Base-by-base conservation (phyloP, 306 rosid genomes). In the Fragaria ananassa region DNA sequence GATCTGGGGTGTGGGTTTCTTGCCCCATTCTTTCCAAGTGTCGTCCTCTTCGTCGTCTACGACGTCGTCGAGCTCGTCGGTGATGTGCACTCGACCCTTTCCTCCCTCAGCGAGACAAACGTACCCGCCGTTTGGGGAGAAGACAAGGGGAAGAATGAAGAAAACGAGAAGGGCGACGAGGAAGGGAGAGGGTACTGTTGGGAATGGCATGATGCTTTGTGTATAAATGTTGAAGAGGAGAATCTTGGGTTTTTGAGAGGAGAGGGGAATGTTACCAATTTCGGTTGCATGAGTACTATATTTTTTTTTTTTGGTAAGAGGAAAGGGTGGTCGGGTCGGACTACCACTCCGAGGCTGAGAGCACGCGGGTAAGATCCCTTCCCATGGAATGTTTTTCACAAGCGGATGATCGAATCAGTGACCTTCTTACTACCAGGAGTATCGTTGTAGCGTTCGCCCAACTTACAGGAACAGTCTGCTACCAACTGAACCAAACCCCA, bases 31-130 rank as follows among this genome's bases (percentile, higher is more conserved):
- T 65, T 74, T 89, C 98, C 98, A 92, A 21, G 74, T 74, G 1
- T 95, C 98, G 80, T 95, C 98, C 81, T 95, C 98, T 60, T 92
- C 98, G 3, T 95, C 92, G 71, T 95, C 98, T 46, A 81, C 73
- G 7, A 94, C 95, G 76, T 90, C 97, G 79, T 95, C 95, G 17
- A 95, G 88, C 27, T 95, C 93, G 81, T 95, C 98, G 35, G 97
- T 68, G 82, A 95, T 90, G 74, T 92, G 93, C 62, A 89, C 73
- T 78, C 67, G 76, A 37, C 97, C 83, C 77, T 93, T 86, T 8
- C 87, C 84, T 14, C 65, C 98, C 51, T 80, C 81, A 6, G 81
- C 87, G 75, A 84, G 61, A 1, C 75, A 83, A 76, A 81, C 75
- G 54, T 73, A 76, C 6, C 64, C 75, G 78, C 71, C 58, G 81